Base-by-base conservation (phyloP, 2,329 filamentous ascomycete species). In the Beauveria asiatica region DNA sequence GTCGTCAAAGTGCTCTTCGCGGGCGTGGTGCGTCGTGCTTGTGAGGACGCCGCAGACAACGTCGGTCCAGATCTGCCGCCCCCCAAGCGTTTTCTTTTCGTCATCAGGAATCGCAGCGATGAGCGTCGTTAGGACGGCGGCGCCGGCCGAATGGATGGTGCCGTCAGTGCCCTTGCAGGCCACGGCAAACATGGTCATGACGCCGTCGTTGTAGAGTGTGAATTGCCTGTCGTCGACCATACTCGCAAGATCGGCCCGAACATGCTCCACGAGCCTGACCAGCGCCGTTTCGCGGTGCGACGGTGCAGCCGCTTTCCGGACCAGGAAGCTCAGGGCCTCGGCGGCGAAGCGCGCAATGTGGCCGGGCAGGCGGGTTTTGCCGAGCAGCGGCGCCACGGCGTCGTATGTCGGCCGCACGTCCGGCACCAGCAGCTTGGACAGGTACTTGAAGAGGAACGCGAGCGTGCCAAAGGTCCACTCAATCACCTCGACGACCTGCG, bases 401-500 rank as follows among this genome's bases (percentile, higher is more conserved):
- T 90, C 83, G 70, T 91, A 92, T 2, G 95, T 87, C 51, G 93
- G 91, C 63, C 89, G 81, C 64, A 99, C 75, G 69, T 99, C 90
- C 4, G 91, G 88, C 0, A 94, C 89, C 23, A 99, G 75, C 0
- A 97, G 81, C 64, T 90, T 86, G 2, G 92, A 95, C 5, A 99
- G 83, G 70, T 97, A 97, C 71, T 99, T 99, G 83, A 99, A 97
- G 45, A 97, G 80, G 80, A 95, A 99, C 50, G 94, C 92, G 60
- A 99, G 79, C 66, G 90, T 92, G 13, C 88, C 91, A 75, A 99
- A 99, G 55, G 90, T 93, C 92, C 93, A 97, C 75, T 99, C 94
- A 55, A 97, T 90, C n/a, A 95, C 92, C 64, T 92, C 90, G 27
- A 90, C 86, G 68, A 90, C 88, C 60, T 89, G 81, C 57, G 90